Percentiles rank a stretch among this genome's conserved stretches.
phyloP scores from a whole-genome alignment of 257 asterid species.

The Forsythia viridissima region DNA sequence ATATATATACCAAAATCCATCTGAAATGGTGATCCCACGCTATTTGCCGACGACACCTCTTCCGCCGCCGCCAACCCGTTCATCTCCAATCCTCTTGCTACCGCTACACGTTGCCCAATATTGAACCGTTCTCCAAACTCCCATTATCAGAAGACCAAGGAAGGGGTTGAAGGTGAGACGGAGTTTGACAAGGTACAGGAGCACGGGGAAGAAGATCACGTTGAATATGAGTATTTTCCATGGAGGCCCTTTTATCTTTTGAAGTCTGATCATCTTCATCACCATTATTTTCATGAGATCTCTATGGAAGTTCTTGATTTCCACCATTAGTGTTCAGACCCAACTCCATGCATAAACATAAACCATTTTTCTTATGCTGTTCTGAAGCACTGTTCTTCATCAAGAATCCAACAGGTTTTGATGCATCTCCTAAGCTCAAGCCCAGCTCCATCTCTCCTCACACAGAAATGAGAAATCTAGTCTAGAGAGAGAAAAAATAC shows the following conservation, averaged over 20 bases:
- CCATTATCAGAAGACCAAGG: constrained; percentile 78
- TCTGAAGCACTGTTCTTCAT: constrained; percentile 4
- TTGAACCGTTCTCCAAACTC: constrained; percentile 73
- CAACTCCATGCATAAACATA: constrained; percentile 59
- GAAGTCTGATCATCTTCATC: constrained; percentile 28
- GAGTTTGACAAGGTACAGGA: constrained; percentile 46
- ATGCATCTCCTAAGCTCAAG: constrained; percentile 61
- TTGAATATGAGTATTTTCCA: constrained; percentile 40
- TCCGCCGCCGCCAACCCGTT: constrained; percentile 50
- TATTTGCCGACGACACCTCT: constrained; percentile 68
- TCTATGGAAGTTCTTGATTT: constrained; percentile 21
- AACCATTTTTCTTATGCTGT: constrained; percentile 17
- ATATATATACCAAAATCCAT: constrained; percentile 47
- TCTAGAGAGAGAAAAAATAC: neutral
- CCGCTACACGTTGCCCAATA: constrained; percentile 47
- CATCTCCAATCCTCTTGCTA: constrained; percentile 53
- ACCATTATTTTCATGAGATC: constrained; percentile 19
- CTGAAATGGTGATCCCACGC: constrained; percentile 57
- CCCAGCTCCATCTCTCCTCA: constrained; percentile 63
- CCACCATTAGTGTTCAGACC: constrained; percentile 31
- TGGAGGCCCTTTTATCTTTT: constrained; percentile 3
- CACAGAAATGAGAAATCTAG: neutral
- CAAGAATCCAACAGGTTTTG: constrained; percentile 66
- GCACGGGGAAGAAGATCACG: constrained; percentile 61
- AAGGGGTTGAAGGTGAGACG: constrained; percentile 31